phyloP scores from a whole-genome alignment of 1,284 basidiomycete genomes.

The Tilletia horrida region DNA sequence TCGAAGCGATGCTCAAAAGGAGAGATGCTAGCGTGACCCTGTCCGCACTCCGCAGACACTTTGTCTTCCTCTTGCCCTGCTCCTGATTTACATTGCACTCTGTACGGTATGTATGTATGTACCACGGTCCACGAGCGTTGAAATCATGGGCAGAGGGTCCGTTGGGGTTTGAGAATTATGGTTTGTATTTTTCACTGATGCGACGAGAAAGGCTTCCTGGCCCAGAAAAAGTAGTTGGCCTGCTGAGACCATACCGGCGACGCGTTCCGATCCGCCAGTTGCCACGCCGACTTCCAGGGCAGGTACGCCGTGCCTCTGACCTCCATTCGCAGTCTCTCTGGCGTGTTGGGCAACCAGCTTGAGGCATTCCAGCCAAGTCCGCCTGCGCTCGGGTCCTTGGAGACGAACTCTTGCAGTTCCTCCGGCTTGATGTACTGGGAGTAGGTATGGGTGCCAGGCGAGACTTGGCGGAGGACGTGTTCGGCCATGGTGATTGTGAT shows the following conservation, averaged over 20 bases:
- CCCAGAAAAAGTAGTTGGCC: conserved; percentile 54
- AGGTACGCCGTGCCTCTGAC: conserved; percentile 45
- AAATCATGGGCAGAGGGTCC: no score
- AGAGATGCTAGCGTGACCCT: no score
- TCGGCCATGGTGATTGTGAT: conserved; percentile 90
- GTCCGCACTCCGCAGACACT: no score
- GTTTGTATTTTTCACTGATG: no score
- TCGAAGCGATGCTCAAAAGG: no score
- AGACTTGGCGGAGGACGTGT: conserved; percentile 71
- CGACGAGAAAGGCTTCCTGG: conserved; percentile 42
- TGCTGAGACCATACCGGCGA: conserved; percentile 25
- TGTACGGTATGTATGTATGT: no score
- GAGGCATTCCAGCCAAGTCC: conserved; percentile 5
- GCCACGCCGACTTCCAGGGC: conserved; percentile 42
- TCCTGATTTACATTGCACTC: no score
- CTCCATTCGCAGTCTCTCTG: conserved; percentile 43
- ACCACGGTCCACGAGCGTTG: no score
- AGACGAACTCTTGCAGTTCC: conserved; percentile 83
- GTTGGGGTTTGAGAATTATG: no score
- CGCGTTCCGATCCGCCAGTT: conserved; percentile 27
- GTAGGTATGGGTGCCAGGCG: conserved; percentile 86
- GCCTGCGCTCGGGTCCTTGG: conserved; percentile 56
- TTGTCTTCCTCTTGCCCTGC: no score
- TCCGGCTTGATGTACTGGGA: conserved; percentile 83
- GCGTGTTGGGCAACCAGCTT: conserved; percentile 18